A percentile compares a stretch with the other conserved stretches of the same genome.
Evolutionary conservation across 176 grass and related monocot genomes (phyloP).

Genomic region (Chloris gayana): DNA sequence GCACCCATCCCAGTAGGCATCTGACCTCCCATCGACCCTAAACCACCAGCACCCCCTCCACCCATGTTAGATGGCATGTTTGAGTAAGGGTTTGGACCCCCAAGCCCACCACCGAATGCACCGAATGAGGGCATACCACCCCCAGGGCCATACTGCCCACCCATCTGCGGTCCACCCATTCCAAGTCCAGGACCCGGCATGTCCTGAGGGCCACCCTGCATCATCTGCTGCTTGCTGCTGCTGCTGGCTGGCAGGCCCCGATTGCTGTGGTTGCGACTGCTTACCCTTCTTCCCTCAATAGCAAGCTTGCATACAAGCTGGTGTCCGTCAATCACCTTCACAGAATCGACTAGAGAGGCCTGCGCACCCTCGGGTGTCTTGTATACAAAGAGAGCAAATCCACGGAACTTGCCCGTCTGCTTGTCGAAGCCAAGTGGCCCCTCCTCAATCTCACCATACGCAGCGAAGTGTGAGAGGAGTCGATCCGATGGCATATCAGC

Average conservation of each 20-base stretch:
- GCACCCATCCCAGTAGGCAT: constrained; percentile 47
- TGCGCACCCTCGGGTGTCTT: constrained; percentile 84
- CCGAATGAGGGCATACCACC: constrained; percentile 54
- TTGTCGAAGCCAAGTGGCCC: constrained; percentile 97
- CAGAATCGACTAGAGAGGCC: constrained; percentile 71
- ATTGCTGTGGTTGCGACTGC: constrained; percentile 48
- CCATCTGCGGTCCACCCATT: constrained; percentile 41
- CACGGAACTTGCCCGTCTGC: constrained; percentile 89
- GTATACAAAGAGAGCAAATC: constrained; percentile 93
- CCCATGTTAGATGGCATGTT: constrained; percentile 67
- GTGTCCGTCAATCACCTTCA: constrained; percentile 86
- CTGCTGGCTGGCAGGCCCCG: constrained; percentile 39
- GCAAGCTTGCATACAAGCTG: constrained; percentile 94
- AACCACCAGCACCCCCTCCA: constrained; percentile 50
- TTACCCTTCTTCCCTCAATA: constrained; percentile 91
- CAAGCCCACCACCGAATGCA: constrained; percentile 48
- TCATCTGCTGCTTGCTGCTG: constrained; percentile 46
- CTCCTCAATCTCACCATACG: constrained; percentile 95
- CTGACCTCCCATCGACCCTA: constrained; percentile 60
- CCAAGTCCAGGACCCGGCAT: constrained; percentile 57
- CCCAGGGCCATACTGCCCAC: constrained; percentile 71
- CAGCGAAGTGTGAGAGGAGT: constrained; percentile 68
- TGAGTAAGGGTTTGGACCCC: constrained; percentile 57
- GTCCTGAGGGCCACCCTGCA: constrained; percentile 53
- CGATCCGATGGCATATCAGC: constrained; percentile 88